Conservation (phyloP, 208 protist genomes). For the Histomonas meleagridis region DNA sequence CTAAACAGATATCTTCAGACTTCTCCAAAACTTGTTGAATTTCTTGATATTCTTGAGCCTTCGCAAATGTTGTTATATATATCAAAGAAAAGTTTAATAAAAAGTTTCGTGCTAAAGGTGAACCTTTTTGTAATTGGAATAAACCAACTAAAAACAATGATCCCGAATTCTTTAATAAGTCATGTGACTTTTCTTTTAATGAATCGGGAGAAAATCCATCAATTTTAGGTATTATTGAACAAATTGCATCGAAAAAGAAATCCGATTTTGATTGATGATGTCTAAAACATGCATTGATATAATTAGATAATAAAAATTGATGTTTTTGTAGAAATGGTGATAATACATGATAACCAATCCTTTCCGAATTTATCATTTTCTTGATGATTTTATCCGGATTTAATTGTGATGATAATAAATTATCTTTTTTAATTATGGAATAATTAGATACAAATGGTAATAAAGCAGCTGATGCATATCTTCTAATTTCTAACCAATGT, state of each 20-base stretch:
- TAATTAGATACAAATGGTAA: too few species aligned
- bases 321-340: too few species aligned
- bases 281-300: neutral
- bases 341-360: too few species aligned
- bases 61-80: neutral
- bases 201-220: neutral
- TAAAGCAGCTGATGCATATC: too few species aligned
- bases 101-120: neutral
- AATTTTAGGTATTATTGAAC: neutral
- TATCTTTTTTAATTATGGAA: too few species aligned
- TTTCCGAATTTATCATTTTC: too few species aligned
- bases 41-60: neutral
- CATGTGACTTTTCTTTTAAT: neutral
- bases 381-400: too few species aligned
- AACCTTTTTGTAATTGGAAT: neutral
- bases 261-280: neutral
- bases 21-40: neutral
- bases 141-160: neutral
- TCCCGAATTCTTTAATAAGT: neutral
- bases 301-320: neutral
- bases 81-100: neutral
- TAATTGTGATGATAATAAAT: too few species aligned
- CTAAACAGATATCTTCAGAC: neutral
- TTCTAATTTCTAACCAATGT: too few species aligned
- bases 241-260: neutral